Evolutionary conservation across 2,329 filamentous ascomycete genomes (phyloP).

Genomic region (Triangularia setosa): DNA sequence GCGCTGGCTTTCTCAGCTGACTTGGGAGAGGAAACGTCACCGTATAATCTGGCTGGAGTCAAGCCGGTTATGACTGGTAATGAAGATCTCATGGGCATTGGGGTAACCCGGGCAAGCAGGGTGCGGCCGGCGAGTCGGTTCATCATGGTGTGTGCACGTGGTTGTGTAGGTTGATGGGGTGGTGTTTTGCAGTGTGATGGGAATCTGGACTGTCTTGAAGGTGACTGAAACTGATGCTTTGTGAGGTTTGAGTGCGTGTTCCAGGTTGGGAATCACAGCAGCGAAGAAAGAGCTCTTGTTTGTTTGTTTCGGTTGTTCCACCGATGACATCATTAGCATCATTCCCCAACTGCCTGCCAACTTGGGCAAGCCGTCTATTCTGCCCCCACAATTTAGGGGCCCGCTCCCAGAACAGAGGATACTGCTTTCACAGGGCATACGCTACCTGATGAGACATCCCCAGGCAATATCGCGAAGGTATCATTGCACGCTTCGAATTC

Average conservation of each 20-base stretch:
- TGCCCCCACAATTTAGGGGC: not conserved
- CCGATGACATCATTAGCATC: slow-evolving; percentile 8
- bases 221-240: not conserved
- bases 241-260: not conserved
- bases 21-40: slow-evolving; percentile 22
- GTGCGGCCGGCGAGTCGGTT: not conserved
- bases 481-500: not conserved
- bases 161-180: not conserved
- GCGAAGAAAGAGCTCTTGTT: not conserved
- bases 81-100: slow-evolving; percentile 5
- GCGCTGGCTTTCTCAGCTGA: slow-evolving; percentile 27
- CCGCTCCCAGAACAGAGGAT: not conserved
- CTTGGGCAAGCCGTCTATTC: not conserved
- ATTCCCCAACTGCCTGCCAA: not conserved
- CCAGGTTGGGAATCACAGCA: not conserved
- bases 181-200: not conserved
- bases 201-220: not conserved
- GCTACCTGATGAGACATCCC: not conserved
- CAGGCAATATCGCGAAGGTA: not conserved
- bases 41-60: slow-evolving; percentile 3
- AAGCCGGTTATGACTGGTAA: not conserved
- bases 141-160: not conserved
- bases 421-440: not conserved
- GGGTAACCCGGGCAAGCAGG: not conserved
- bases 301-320: not conserved